A percentile compares a stretch with the other conserved stretches of the same genome.
These are phyloP conservation scores for Durotheca rogersii DNA, from an alignment of 495 filamentous ascomycete genomes.

Conservation along the genomic window DNA sequence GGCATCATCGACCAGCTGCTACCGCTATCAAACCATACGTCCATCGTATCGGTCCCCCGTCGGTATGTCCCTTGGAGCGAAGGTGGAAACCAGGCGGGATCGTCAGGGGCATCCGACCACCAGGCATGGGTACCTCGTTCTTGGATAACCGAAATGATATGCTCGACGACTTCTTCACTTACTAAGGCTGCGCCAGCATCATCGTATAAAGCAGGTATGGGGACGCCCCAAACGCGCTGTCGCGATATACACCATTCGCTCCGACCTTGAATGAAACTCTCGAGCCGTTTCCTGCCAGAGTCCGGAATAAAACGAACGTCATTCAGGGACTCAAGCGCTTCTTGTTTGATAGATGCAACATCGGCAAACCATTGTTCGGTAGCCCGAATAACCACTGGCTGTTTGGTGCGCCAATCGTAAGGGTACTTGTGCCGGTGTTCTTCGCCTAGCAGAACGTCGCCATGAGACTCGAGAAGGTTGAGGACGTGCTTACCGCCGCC, in stretches of 20 bases:
- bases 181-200: slow-evolving; percentile 68
- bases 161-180: slow-evolving; percentile 73
- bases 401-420: slow-evolving; percentile 95
- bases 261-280: slow-evolving; percentile 80
- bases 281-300: slow-evolving; percentile 66
- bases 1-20: slow-evolving; percentile 79
- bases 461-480: slow-evolving; percentile 52
- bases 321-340: slow-evolving; percentile 65
- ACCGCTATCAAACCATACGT: slow-evolving; percentile 99
- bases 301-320: slow-evolving; percentile 77
- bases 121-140: slow-evolving; percentile 82
- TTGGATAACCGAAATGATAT: slow-evolving; percentile 79
- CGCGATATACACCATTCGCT: slow-evolving; percentile 99
- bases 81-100: slow-evolving; percentile 70
- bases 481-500: slow-evolving; percentile 70
- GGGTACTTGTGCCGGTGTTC: slow-evolving; percentile 88
- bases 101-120: slow-evolving; percentile 81
- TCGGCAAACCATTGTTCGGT: slow-evolving; percentile 98
- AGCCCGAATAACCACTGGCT: slow-evolving; percentile 84
- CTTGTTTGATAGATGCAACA: slow-evolving; percentile 74
- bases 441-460: slow-evolving; percentile 64
- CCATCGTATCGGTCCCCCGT: slow-evolving; percentile 96
- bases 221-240: slow-evolving; percentile 93
- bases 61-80: slow-evolving; percentile 56
- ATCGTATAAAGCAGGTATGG: slow-evolving; percentile 88